Percentiles rank a stretch among this genome's conserved stretches.
phyloP scores from a whole-genome alignment of 805 yeast species.

The Alloascoidea africana region DNA sequence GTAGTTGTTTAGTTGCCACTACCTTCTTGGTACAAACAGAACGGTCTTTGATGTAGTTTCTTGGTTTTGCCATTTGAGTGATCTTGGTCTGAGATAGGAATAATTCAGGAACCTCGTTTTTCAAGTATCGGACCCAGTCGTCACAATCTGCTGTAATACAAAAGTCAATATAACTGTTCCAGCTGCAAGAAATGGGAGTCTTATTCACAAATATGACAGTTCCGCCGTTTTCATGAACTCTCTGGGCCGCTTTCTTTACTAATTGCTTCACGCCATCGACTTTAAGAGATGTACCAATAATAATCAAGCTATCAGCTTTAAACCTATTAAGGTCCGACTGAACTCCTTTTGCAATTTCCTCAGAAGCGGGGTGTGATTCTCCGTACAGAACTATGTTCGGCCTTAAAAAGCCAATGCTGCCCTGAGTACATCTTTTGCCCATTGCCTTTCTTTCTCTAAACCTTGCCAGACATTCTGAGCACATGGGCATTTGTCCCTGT shows the following conservation, averaged over 20 bases:
- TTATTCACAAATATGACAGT: slow-evolving; percentile 64
- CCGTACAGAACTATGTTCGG: slow-evolving; percentile 91
- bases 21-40: neutral
- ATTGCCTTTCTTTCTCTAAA: slow-evolving; percentile 37
- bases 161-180: slow-evolving; percentile 66
- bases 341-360: slow-evolving; percentile 57
- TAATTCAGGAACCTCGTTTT: slow-evolving; percentile 39
- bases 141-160: slow-evolving; percentile 77
- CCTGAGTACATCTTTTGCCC: slow-evolving; percentile 65
- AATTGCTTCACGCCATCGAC: slow-evolving; percentile 81
- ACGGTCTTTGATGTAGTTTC: neutral
- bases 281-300: slow-evolving; percentile 84
- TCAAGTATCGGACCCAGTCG: slow-evolving; percentile 48
- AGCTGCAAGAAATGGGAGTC: slow-evolving; percentile 41
- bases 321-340: slow-evolving; percentile 35
- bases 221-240: slow-evolving; percentile 70
- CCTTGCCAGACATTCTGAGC: slow-evolving; percentile 48
- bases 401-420: slow-evolving; percentile 58
- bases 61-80: slow-evolving; percentile 2
- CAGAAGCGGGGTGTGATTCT: slow-evolving; percentile 84
- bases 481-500: slow-evolving; percentile 60
- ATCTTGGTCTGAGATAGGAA: slow-evolving; percentile 34
- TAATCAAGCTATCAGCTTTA: slow-evolving; percentile 53
- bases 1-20: too few relatives aligned
- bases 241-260: slow-evolving; percentile 51